phyloP scores from a whole-genome alignment of 1,139 yeast species.

The Cylindricascospora bacillispora region DNA sequence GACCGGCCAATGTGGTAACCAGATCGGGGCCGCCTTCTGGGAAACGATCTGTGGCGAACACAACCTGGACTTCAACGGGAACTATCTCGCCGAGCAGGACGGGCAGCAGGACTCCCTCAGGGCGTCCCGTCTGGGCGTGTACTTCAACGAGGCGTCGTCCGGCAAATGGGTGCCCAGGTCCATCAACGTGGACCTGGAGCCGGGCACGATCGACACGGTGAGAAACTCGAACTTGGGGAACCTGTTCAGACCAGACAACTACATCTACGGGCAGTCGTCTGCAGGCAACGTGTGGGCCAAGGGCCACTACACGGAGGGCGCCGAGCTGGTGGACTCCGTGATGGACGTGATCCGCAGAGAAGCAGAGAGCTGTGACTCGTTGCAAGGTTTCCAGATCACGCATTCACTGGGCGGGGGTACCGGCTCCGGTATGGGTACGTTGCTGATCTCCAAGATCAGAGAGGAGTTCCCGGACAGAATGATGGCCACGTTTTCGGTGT shows the following conservation, averaged over 20 bases:
- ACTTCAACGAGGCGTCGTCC: slow-evolving; percentile 57
- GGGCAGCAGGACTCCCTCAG: slow-evolving; percentile 34
- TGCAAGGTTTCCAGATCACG: slow-evolving; percentile 89
- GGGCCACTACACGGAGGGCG: slow-evolving; percentile 94
- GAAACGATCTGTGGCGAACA: slow-evolving; percentile 96
- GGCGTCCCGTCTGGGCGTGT: slow-evolving; percentile 24
- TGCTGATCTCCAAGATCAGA: slow-evolving; percentile 64
- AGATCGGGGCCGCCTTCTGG: slow-evolving; percentile 97
- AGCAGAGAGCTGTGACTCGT: slow-evolving; percentile 83
- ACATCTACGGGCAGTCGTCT: slow-evolving; percentile 77
- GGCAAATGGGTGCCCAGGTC: slow-evolving; percentile 92
- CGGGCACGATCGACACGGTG: slow-evolving; percentile 82
- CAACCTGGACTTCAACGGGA: slow-evolving; percentile 79
- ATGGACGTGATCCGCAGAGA: slow-evolving; percentile 85
- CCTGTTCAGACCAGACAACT: slow-evolving; percentile 84
- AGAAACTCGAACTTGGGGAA: slow-evolving; percentile 66
- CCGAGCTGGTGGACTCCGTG: slow-evolving; percentile 81
- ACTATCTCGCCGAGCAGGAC: slow-evolving; percentile 55
- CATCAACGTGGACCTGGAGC: slow-evolving; percentile 83
- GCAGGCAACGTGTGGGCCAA: slow-evolving; percentile 97
- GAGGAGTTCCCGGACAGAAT: slow-evolving; percentile 89
- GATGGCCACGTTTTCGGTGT: slow-evolving; percentile 91
- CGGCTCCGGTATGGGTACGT: slow-evolving; percentile 92
- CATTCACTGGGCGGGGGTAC: slow-evolving; percentile 96
- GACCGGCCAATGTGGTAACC: slow-evolving; percentile 99